phyloP scores from a whole-genome alignment of 2,329 filamentous ascomycete species.

The Elsinoe perseae region DNA sequence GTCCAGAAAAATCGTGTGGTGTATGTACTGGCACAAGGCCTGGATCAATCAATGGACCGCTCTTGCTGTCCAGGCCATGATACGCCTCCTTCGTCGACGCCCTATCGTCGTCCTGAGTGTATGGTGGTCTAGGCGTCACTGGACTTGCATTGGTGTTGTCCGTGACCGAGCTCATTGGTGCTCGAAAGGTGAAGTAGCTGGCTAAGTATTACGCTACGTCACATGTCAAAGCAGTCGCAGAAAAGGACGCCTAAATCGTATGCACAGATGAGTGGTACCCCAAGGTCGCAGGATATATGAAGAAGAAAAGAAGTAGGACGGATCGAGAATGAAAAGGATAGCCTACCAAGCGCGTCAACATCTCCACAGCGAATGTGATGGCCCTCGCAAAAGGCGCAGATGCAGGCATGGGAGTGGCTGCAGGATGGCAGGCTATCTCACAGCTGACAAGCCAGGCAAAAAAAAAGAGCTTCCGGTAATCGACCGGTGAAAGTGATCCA shows the following conservation, averaged over 20 bases:
- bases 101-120: not conserved
- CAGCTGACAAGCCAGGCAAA: not conserved
- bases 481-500: not conserved
- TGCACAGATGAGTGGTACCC: not conserved
- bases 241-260: not conserved
- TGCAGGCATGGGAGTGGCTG: not conserved
- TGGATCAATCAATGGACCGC: not conserved
- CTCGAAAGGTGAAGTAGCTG: not conserved
- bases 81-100: conserved; percentile 5
- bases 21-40: not conserved
- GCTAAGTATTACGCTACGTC: not conserved
- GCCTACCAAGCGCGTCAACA: not conserved
- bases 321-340: not conserved
- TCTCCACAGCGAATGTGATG: not conserved
- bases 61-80: not conserved
- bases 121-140: not conserved
- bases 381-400: not conserved
- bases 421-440: not conserved
- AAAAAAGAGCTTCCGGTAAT: not conserved
- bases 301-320: not conserved
- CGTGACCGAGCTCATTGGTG: not conserved
- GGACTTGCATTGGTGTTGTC: not conserved
- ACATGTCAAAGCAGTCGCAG: not conserved
- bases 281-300: not conserved
- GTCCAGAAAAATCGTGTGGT: not conserved